Percentiles rank a stretch among this genome's conserved stretches.
These are phyloP conservation scores for Psophocarpus tetragonolobus DNA, from an alignment of 306 rosid genomes.

Conservation along the genomic window DNA sequence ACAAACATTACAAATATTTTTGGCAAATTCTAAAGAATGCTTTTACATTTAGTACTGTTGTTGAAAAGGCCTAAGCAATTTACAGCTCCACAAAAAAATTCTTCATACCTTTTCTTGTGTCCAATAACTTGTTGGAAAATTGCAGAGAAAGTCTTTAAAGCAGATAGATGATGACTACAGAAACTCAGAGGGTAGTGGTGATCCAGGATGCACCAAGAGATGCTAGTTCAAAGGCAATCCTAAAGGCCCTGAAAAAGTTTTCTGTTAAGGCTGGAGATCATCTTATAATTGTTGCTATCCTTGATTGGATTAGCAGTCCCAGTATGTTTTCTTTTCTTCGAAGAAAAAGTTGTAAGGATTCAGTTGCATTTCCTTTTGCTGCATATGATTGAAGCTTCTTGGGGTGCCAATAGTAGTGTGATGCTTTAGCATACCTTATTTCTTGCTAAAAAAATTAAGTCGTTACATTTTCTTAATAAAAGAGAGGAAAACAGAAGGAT, in stretches of 20 bases:
- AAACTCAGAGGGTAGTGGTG: slow-evolving; percentile 58
- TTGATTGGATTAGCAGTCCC: slow-evolving; percentile 72
- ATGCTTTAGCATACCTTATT: no score
- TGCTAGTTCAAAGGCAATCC: slow-evolving; percentile 51
- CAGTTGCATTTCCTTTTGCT: neutral
- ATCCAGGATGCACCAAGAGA: slow-evolving; percentile 73
- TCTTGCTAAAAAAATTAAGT: no score
- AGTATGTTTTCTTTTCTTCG: slow-evolving; percentile 65
- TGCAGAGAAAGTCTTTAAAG: neutral
- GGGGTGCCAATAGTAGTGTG: no score
- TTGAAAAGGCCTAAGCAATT: slow-evolving; percentile 1
- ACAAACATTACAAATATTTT: neutral
- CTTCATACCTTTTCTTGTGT: neutral
- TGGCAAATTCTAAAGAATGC: neutral
- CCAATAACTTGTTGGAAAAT: neutral
- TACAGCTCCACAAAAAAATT: slow-evolving; percentile 14
- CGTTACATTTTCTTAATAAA: no score
- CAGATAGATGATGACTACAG: slow-evolving; percentile 29
- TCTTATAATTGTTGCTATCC: slow-evolving; percentile 60
- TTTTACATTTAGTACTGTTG: neutral
- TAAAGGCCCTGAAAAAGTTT: slow-evolving; percentile 42
- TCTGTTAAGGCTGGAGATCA: slow-evolving; percentile 66
- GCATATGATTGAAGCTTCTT: no score
- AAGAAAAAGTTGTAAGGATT: slow-evolving; percentile 51
- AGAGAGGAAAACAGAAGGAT: neutral